These are phyloP conservation scores for Phalaenopsis equestris DNA, from an alignment of 106 monocot species.

Conservation along the genomic window DNA sequence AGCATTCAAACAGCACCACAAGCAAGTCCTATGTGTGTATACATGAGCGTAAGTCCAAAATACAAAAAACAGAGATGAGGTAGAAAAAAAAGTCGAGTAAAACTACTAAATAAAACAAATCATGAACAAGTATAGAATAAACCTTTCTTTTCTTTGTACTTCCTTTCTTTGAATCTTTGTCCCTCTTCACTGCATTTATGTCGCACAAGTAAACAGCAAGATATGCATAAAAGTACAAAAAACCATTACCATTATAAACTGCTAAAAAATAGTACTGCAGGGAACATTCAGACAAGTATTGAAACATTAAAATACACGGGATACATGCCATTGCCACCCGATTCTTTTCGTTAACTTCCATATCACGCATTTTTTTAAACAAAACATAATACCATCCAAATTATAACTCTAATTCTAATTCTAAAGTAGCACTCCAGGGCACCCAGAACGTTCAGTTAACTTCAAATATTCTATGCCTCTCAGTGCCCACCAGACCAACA, in stretches of 20 bases:
- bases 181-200: not conserved
- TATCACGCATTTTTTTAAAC: no score
- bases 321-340: no score
- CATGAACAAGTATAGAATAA: not conserved
- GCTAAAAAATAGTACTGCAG: not conserved
- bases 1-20: not conserved
- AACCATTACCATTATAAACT: not conserved
- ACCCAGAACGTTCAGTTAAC: no score
- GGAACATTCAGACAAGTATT: not conserved
- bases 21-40: not conserved
- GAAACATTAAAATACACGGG: no score
- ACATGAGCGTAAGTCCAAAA: not conserved
- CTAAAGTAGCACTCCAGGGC: no score
- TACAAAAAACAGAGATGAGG: not conserved
- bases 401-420: no score
- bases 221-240: not conserved
- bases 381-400: no score
- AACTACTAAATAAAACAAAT: not conserved
- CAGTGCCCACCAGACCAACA: no score
- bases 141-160: not conserved
- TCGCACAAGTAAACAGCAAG: not conserved
- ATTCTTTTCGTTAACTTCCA: no score
- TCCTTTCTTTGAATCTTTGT: not conserved
- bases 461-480: no score
- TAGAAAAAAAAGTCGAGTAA: not conserved